Evolutionary conservation across 2,329 filamentous ascomycete genomes (phyloP), one percentile per base, ranked within the genome.

Genomic region (Colletotrichum sp.): DNA sequence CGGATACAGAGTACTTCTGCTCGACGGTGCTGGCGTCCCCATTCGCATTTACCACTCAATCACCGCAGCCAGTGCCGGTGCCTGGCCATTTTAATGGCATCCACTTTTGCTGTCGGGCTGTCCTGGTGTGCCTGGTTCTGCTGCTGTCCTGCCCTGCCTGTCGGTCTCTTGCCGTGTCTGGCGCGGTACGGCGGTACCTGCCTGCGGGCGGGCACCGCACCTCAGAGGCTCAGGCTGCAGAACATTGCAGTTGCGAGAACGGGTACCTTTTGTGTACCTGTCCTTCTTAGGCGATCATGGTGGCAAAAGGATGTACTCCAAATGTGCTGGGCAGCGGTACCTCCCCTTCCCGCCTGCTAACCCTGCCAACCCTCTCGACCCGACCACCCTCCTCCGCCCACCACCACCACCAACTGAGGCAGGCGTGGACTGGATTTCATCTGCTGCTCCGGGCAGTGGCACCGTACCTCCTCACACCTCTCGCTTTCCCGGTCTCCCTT

Each of bases 381-480:
- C 21, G 34, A 63, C 34, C 61, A 52, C 62, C 62, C 24, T 59
- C 58, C 58, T n/a, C 26, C 28, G 8, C 26, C 32, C 32, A 34
- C 58, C 56, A 32, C 56, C 56, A 12, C 38, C 43, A 13, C 18
- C 10, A 48, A 48, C 18, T 48, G 43, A 48, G 43, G 43, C 43
- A 48, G 43, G 43, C 43, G 43, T 21, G 43, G 43, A 48, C 43
- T 48, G 43, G n/a, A 48, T 48, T 48, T 48, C 43, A 21, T 21
- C 43, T 48, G 43, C 43, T 48, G 43, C 43, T 48, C 18, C 9
- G 43, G 43, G 43, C 43, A 48, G 43, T 48, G 43, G 38, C 38
- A 12, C 38, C 38, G 38, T 38, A 38, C 28, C 28, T 30, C 43
- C 43, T 48, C 43, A 48, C 38, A 96, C 30, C 18, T n/a, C 5